Percentiles rank a stretch among this genome's conserved stretches.
phyloP scores from a whole-genome alignment of 805 yeast genomes.

The Kuraishia ogatae region DNA sequence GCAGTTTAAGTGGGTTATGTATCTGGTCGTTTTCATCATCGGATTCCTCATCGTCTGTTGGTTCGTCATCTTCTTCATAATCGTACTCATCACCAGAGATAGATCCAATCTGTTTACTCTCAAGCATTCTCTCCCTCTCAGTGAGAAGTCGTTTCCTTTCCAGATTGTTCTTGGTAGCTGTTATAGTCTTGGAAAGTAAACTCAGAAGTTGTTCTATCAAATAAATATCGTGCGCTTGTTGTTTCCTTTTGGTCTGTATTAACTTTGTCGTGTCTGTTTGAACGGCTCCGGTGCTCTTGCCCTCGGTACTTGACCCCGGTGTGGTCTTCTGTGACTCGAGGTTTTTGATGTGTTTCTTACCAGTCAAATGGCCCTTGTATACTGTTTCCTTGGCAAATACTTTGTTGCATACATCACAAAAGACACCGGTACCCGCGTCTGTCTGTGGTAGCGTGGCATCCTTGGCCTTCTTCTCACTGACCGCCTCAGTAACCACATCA shows the following conservation, averaged over 20 bases:
- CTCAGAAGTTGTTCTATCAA: constrained; percentile 27
- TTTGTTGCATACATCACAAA: constrained; percentile 59
- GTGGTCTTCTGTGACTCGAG: constrained; percentile 6
- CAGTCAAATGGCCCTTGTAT: constrained; percentile 57
- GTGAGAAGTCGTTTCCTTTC: constrained; percentile 65
- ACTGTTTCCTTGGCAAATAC: constrained; percentile 57
- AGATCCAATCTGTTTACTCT: constrained; percentile 35
- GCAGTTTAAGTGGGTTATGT: constrained; percentile 48
- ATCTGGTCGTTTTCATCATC: constrained; percentile 23
- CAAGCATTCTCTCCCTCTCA: constrained; percentile 52
- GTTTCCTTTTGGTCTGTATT: constrained; percentile 3
- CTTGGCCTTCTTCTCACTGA: constrained; percentile 10
- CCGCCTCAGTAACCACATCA: constrained; percentile 1
- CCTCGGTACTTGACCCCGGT: background rate
- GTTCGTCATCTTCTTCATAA: constrained; percentile 17
- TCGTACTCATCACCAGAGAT: constrained; percentile 27
- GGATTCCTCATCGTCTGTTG: constrained; percentile 19
- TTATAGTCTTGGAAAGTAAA: constrained; percentile 30
- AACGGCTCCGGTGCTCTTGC: background rate
- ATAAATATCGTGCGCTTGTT: constrained; percentile 23
- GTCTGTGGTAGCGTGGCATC: constrained; percentile 10
- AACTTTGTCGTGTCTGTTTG: constrained; percentile 2
- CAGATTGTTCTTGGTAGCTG: constrained; percentile 47
- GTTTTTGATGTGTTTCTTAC: constrained; percentile 67
- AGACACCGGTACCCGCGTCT: constrained; percentile 24